Evolutionary conservation across 768 basidiomycete species (phyloP).

Genomic region (Rhodosporidiobolus sp.): DNA sequence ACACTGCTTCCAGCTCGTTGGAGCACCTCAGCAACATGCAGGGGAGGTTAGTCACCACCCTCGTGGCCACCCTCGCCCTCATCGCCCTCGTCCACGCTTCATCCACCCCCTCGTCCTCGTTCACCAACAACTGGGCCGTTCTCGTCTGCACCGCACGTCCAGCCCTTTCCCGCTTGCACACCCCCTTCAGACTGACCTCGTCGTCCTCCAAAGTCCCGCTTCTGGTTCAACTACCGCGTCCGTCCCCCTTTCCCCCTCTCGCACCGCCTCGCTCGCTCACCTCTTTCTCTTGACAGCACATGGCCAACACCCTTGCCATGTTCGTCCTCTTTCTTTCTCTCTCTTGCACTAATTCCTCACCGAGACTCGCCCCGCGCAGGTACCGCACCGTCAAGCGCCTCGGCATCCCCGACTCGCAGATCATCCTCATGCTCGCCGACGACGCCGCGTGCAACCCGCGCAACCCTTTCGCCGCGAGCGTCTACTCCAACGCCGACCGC

Average conservation of each 20-base stretch:
- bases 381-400: slow-evolving; percentile 97
- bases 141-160: slow-evolving; percentile 87
- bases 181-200: no score
- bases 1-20: no score
- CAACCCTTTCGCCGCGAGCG: slow-evolving; percentile 85
- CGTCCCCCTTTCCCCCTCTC: slow-evolving; percentile 40
- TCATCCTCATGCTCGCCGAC: slow-evolving; percentile 98
- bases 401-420: slow-evolving; percentile 96
- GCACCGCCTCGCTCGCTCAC: slow-evolving; percentile 2
- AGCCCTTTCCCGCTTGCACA: not conserved
- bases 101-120: not conserved
- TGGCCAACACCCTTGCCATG: slow-evolving; percentile 98
- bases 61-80: not conserved
- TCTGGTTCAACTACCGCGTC: slow-evolving; percentile 97
- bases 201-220: slow-evolving; percentile 27
- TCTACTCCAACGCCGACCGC: slow-evolving; percentile 81
- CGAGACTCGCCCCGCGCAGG: slow-evolving; percentile 53
- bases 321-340: slow-evolving; percentile 45
- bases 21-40: not conserved
- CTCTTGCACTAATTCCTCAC: not conserved
- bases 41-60: not conserved
- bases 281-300: slow-evolving; percentile 63
- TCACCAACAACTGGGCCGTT: slow-evolving; percentile 97
- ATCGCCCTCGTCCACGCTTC: not conserved
- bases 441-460: slow-evolving; percentile 90